A percentile compares a stretch with the other conserved stretches of the same genome.
phyloP scores from a whole-genome alignment of 2,329 filamentous ascomycete genomes.

The Ilyonectria destructans region DNA sequence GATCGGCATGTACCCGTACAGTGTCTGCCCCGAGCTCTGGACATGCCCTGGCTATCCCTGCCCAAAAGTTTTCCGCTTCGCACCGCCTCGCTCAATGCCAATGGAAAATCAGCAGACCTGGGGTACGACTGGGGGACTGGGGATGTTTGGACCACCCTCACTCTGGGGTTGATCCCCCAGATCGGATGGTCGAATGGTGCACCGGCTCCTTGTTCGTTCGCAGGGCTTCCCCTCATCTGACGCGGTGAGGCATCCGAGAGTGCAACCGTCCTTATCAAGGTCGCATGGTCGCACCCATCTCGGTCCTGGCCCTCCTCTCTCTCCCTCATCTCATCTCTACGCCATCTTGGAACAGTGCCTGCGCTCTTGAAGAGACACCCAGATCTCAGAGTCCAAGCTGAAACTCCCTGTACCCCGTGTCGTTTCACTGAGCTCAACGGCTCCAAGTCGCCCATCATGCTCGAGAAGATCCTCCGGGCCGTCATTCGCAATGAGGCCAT shows the following conservation, averaged over 20 bases:
- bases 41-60: neutral
- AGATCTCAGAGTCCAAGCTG: neutral
- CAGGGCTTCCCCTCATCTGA: constrained; percentile 2
- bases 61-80: neutral
- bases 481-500: constrained; percentile 80
- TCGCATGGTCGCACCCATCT: constrained; percentile 1
- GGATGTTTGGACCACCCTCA: neutral
- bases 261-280: constrained; percentile 1
- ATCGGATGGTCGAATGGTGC: neutral
- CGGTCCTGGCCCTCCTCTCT: neutral
- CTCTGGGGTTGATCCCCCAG: neutral
- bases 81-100: neutral
- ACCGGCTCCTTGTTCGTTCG: neutral
- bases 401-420: neutral
- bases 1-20: neutral
- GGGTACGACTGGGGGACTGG: neutral
- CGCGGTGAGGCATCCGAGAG: neutral
- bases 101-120: neutral
- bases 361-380: neutral
- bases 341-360: neutral
- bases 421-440: neutral
- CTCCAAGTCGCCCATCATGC: neutral
- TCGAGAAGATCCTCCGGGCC: constrained; percentile 57
- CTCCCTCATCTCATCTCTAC: neutral
- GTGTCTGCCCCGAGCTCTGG: neutral